Base-by-base conservation (phyloP, 495 filamentous ascomycete species). In the Penicillium tannophilum region DNA sequence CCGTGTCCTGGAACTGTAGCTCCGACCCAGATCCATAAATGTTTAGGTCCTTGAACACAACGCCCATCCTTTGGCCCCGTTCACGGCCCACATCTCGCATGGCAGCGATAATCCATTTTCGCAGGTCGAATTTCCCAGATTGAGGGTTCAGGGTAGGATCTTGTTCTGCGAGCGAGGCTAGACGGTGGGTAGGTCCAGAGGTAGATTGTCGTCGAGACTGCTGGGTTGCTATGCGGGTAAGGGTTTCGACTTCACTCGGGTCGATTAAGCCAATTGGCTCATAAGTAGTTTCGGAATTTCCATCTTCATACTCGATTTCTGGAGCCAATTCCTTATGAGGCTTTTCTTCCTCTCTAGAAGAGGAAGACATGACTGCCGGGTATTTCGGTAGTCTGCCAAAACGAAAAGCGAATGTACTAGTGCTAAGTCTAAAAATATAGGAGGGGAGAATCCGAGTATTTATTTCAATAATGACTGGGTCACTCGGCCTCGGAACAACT, bases 11-110 rank as follows among this genome's bases (percentile, higher is more conserved):
- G 0, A 83, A 67, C 43, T 83, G 77, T n/a, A 84, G 59, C 0
- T 79, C 80, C 8, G 76, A 67, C 0, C 82, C 82, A 12, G 78
- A 76, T 8, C 82, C 84, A 23, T 71, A 79, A 6, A 86, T 75
- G 49, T 71, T 74, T 10, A 86, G 68, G 33, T 83, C 65, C 39
- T 72, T 76, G 64, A 84, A 82, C 6, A 71, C 60, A n/a, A 84
- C 64, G 6, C 82, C 76, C 3, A 76, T 61, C 46, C 43, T 58
- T n/a, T 62, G 50, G 14, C 58, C 66, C 6, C 63, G 53, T 41
- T 73, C 69, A 1, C 54, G 64, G 45, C 65, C 63, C 3, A 65
- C 54, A 36, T 73, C 68, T 11, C 59, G 62, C 28, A 73, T 47
- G 8, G 70, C 53, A 49, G 62, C 57, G 55, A 64, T 65, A 35